These are phyloP conservation scores for Triticum dicoccoides DNA, from an alignment of 176 grass and related monocot species.

Conservation along the genomic window DNA sequence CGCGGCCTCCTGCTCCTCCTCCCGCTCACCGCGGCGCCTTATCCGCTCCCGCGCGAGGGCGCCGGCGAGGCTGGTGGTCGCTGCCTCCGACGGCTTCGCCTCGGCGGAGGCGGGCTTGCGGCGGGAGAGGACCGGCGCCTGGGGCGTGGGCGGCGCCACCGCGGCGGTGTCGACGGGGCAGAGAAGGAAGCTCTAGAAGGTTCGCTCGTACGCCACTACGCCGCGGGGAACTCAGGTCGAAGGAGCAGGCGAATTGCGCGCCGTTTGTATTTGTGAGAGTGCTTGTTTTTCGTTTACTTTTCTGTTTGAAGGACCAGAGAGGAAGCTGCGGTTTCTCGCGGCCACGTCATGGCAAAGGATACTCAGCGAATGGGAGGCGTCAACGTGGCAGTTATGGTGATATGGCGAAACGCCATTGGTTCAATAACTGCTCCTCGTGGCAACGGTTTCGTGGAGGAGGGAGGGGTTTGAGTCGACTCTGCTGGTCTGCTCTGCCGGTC, in stretches of 20 bases:
- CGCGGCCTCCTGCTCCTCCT: neutral
- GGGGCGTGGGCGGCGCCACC: constrained; percentile 46
- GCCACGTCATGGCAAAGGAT: constrained; percentile 25
- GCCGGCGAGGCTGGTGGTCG: constrained; percentile 32
- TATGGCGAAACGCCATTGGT: constrained; percentile 11
- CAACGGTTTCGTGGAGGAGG: neutral
- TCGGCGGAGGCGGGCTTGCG: constrained; percentile 29
- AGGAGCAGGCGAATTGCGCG: neutral
- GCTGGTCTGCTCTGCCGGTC: neutral
- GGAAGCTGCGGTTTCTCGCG: neutral
- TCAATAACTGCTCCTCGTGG: neutral
- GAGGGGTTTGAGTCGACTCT: neutral
- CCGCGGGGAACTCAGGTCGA: neutral
- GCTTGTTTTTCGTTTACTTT: neutral
- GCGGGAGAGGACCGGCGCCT: constrained; percentile 64
- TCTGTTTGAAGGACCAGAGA: neutral
- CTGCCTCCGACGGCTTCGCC: neutral
- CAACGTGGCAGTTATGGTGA: neutral
- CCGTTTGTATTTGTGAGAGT: neutral
- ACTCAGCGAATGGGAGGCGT: constrained; percentile 20
- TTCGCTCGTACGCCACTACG: neutral
- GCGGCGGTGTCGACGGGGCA: constrained; percentile 26
- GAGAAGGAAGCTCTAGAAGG: neutral
- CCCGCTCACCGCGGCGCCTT: neutral
- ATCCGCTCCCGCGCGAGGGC: constrained; percentile 33